phyloP scores from a whole-genome alignment of 2,329 filamentous ascomycete genomes.

The Arthrocladium fulminans region DNA sequence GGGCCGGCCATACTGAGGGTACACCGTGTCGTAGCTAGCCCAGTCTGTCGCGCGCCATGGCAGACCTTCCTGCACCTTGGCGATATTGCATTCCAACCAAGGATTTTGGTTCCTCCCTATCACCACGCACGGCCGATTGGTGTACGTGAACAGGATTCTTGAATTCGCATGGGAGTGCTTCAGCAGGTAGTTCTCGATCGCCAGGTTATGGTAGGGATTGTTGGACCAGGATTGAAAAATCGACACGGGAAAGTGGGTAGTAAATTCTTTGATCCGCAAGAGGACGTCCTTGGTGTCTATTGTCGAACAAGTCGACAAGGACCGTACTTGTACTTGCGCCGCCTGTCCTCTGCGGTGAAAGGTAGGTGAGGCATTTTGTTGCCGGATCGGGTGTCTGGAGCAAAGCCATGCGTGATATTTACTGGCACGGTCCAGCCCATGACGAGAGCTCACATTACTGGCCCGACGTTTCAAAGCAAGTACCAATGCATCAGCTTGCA shows the following conservation, averaged over 20 bases:
- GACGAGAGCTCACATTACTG: neutral
- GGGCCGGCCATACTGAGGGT: neutral
- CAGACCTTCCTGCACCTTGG: conserved; percentile 43
- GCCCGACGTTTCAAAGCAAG: neutral
- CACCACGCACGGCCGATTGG: conserved; percentile 77
- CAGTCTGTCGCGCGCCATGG: conserved; percentile 16
- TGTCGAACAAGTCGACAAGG: neutral
- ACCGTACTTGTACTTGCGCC: neutral
- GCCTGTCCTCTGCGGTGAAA: neutral
- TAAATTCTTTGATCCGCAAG: conserved; percentile 1
- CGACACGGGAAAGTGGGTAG: neutral
- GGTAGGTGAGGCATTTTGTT: neutral
- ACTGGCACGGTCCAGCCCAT: neutral
- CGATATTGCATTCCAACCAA: conserved; percentile 81
- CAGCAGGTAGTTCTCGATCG: conserved; percentile 84
- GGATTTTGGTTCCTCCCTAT: conserved; percentile 97
- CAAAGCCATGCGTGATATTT: neutral
- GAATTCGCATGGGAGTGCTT: conserved; percentile 63
- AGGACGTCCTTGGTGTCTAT: neutral
- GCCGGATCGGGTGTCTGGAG: neutral
- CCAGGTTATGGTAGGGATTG: conserved; percentile 83
- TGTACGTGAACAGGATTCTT: conserved; percentile 75
- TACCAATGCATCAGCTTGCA: conserved; percentile 1
- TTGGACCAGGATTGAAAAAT: conserved; percentile 61
- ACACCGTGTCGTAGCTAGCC: neutral